A percentile compares a stretch with the other conserved stretches of the same genome.
phyloP scores from a whole-genome alignment of 2,329 filamentous ascomycete species.

The Ceratocystiopsis sp. region DNA sequence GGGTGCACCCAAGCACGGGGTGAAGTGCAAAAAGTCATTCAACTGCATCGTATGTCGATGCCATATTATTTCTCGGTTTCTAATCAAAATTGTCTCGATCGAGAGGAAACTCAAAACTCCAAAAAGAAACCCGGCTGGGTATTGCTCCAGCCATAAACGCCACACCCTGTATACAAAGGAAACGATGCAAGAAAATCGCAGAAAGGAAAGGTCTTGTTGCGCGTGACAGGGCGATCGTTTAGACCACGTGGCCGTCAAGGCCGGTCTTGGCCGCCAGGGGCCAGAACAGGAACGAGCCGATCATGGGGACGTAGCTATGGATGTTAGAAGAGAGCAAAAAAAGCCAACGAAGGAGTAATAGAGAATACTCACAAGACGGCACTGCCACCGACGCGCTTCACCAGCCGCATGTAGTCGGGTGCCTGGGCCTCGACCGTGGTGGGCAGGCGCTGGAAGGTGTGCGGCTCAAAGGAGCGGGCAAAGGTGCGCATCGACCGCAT shows the following conservation, averaged over 20 bases:
- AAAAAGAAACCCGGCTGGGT: too few relatives aligned
- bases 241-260: slow-evolving; percentile 14
- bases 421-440: slow-evolving; percentile 13
- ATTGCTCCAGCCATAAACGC: background rate
- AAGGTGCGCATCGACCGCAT: slow-evolving; percentile 19
- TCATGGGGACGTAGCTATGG: slow-evolving; percentile 19
- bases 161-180: background rate
- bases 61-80: too few relatives aligned
- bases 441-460: slow-evolving; percentile 21
- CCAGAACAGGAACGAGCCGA: slow-evolving; percentile 21
- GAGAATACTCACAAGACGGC: slow-evolving; percentile 9
- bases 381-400: slow-evolving; percentile 11
- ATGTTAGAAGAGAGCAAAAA: background rate
- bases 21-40: too few relatives aligned
- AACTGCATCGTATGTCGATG: too few relatives aligned
- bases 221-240: background rate
- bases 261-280: slow-evolving; percentile 13
- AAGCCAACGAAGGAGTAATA: slow-evolving; percentile 18
- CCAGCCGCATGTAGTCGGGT: slow-evolving; percentile 21
- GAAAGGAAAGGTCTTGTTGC: too few relatives aligned
- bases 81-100: too few relatives aligned
- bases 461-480: slow-evolving; percentile 20
- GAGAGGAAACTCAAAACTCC: too few relatives aligned
- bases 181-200: too few relatives aligned
- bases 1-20: too few relatives aligned